Percentiles rank a stretch among this genome's conserved stretches.
Conservation (phyloP, 2,329 filamentous ascomycete genomes). For the Hypoxylon sp. region DNA sequence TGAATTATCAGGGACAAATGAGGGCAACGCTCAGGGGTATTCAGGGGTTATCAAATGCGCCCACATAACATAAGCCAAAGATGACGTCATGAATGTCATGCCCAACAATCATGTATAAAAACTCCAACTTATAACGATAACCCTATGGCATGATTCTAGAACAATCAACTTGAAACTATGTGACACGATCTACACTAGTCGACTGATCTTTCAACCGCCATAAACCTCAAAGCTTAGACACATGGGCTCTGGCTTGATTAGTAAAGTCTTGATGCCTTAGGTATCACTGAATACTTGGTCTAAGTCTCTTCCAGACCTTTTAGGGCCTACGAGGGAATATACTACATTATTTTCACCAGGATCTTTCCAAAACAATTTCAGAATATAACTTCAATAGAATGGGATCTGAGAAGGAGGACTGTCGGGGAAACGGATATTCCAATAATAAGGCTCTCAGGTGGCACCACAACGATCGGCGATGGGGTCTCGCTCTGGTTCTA, state of each 20-base stretch:
- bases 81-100: neutral
- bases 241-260: neutral
- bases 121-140: neutral
- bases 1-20: neutral
- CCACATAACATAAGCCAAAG: neutral
- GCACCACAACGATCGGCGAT: slow-evolving; percentile 9
- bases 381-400: neutral
- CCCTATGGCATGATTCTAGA: neutral
- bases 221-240: neutral
- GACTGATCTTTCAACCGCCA: neutral
- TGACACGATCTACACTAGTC: neutral
- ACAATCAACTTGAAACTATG: neutral
- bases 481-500: slow-evolving; percentile 11
- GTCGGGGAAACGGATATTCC: neutral
- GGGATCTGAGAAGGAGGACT: slow-evolving; percentile 13
- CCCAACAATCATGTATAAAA: neutral
- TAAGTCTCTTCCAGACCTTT: neutral
- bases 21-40: neutral
- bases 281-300: neutral
- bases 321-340: neutral
- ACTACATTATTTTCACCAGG: neutral
- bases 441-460: neutral
- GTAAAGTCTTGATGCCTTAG: neutral
- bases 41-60: neutral
- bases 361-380: neutral